Conservation (phyloP, 805 yeast species). For the Kregervanrija fluxuum region DNA sequence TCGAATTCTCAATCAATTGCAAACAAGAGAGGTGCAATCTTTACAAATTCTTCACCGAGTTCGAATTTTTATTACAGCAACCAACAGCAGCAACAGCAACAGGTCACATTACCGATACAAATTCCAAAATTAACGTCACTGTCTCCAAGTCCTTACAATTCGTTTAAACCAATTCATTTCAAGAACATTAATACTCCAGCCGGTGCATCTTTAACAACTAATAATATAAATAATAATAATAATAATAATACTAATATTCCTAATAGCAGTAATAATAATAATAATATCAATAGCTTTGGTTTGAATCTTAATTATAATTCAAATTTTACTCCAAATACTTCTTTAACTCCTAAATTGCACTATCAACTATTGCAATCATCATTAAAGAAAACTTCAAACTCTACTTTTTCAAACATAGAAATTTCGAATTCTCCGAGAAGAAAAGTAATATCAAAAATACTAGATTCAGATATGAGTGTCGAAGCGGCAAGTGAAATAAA, state of each 20-base stretch:
- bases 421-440: slow-evolving; percentile 21
- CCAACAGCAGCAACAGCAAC: not conserved
- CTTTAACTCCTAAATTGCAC: slow-evolving; percentile 4
- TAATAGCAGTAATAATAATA: not conserved
- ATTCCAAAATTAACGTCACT: slow-evolving; percentile 2
- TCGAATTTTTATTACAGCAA: not conserved
- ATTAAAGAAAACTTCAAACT: slow-evolving; percentile 16
- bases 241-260: not conserved
- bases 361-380: slow-evolving; percentile 4
- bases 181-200: slow-evolving; percentile 6
- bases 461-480: slow-evolving; percentile 20
- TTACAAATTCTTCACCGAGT: not conserved
- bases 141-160: slow-evolving; percentile 1
- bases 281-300: not conserved
- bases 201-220: not conserved
- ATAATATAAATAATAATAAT: not conserved
- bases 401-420: slow-evolving; percentile 14
- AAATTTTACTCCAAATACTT: slow-evolving; percentile 4
- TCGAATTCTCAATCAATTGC: slow-evolving; percentile 13
- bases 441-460: slow-evolving; percentile 12
- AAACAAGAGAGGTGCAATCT: slow-evolving; percentile 17
- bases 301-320: slow-evolving; percentile 1
- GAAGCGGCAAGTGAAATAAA: slow-evolving; percentile 21
- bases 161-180: not conserved
- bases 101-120: slow-evolving; percentile 2